Base-by-base conservation (phyloP, 2,329 filamentous ascomycete species). In the Penicillium thymicola region DNA sequence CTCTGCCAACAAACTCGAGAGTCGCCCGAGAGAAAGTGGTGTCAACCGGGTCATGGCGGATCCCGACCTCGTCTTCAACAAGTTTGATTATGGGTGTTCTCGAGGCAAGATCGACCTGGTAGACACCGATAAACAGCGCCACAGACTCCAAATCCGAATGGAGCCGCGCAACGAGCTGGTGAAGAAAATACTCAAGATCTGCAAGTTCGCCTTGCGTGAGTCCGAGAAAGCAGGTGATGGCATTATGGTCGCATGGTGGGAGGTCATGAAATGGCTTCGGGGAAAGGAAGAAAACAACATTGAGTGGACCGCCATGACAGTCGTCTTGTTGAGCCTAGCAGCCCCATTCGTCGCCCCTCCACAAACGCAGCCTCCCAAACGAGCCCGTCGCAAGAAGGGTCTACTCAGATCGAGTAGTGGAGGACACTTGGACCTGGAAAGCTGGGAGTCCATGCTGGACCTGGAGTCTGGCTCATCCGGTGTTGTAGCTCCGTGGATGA, bases 171-270 rank as follows among this genome's bases (percentile, higher is more conserved):
- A 83, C 49, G 77, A 79, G n/a, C 79, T 87, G 49, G 86, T 89
- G 5, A 78, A 77, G 28, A 84, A 79, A 52, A 76, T 86, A 9
- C 75, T 92, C 9, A 78, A 83, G 32, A 76, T 84, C 16, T 88
- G 87, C 67, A 82, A 82, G 55, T 85, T 87, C 60, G 81, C 89
- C 34, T 70, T 92, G 28, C 83, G 84, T 7, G 77, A 84, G 21
- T 77, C 80, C 0, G 78, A 82, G 40, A 73, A 75, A 55, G 73
- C 84, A 75, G 58, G 87, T 78, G 75, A 89, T 78, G 78, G 78
- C 27, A 74, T 91, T 10, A 75, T 89, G 55, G 81, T 86, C 10
- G 85, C 82, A 2, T 92, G 89, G 88, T 89, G 89, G 82, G 86
- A 90, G 67, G 80, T 84, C 21, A 82, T 89, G 73, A 83, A 85